Conservation (phyloP, 768 basidiomycete species). For the Amanita rimosa region DNA sequence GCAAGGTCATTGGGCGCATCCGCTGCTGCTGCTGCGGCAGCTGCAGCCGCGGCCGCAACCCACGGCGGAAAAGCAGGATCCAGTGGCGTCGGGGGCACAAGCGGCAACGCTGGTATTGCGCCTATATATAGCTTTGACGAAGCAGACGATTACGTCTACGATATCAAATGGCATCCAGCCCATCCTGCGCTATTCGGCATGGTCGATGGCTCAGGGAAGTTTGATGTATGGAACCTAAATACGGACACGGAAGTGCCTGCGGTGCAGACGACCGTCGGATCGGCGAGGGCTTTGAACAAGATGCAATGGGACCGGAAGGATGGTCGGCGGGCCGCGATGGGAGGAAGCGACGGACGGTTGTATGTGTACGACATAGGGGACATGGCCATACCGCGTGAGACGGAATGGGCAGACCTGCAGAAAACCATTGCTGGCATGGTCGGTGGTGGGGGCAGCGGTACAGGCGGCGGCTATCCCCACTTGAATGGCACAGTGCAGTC, state of each 20-base stretch:
- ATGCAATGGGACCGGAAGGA: conserved; percentile 92
- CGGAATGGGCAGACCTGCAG: conserved; percentile 91
- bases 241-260: conserved; percentile 93
- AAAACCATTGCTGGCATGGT: conserved; percentile 71
- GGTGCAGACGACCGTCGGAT: conserved; percentile 74
- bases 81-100: not conserved
- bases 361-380: conserved; percentile 96
- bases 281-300: conserved; percentile 86
- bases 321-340: conserved; percentile 80
- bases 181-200: conserved; percentile 92
- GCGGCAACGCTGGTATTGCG: conserved; percentile 23
- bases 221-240: conserved; percentile 97
- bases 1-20: conserved; percentile 70
- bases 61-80: conserved; percentile 18
- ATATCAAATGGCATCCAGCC: conserved; percentile 94
- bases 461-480: conserved; percentile 14
- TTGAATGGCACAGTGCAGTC: conserved; percentile 27
- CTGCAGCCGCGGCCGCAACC: conserved; percentile 44
- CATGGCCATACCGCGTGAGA: conserved; percentile 76
- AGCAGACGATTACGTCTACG: conserved; percentile 97
- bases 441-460: conserved; percentile 27
- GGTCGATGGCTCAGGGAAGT: conserved; percentile 91
- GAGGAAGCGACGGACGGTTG: conserved; percentile 84
- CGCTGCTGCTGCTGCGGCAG: conserved; percentile 46
- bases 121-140: conserved; percentile 95